Base-by-base conservation (phyloP, 371 early-diverging fungal species). In the Mucor lusitanicus region DNA sequence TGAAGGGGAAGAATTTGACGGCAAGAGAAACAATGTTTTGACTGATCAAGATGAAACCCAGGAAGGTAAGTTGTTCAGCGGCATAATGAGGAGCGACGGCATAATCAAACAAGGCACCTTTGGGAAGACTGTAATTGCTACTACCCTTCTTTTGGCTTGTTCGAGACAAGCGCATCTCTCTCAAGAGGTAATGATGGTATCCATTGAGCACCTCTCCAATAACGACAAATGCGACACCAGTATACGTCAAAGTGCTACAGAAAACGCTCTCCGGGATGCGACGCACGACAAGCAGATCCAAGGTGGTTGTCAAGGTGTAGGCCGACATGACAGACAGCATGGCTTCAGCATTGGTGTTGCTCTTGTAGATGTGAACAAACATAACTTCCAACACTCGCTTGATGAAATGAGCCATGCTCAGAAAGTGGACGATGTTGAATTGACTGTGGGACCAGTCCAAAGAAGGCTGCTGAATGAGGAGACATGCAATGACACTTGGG, bases 21-120 rank as follows among this genome's bases (percentile, higher is more conserved):
- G 61, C 19, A 3, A 72, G 12, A 6, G 72, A 64, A 1, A 69
- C 76, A 4, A 70, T 25, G 40, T 75, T 75, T 58, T 75, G 76
- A 54, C 72, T 69, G 19, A 67, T 19, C 30, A 71, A 25, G 5
- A 75, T 67, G 48, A 75, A 42, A 3, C 76, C 76, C 13, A 69
- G 11, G 46, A 58, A 75, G 2, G 64, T 60, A 9, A 75, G 21
- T 60, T 75, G 76, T 58, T 75, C 76, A 7, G 65, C 50, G 3
- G 48, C 37, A 48, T 75, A 75, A 55, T 75, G 76, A 25, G 76
- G 76, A 32, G 68, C 64, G 28, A 72, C 48, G 13, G 37, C 37
- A 42, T 64, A 69, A 13, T 72, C 25, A 32, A 75, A 75, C 12
- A 75, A 44, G 17, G 72, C 76, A 23, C 76, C 76, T 3, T 23